Conservation (phyloP, 2,329 filamentous ascomycete species). For the Trematosphaeria pertusa region DNA sequence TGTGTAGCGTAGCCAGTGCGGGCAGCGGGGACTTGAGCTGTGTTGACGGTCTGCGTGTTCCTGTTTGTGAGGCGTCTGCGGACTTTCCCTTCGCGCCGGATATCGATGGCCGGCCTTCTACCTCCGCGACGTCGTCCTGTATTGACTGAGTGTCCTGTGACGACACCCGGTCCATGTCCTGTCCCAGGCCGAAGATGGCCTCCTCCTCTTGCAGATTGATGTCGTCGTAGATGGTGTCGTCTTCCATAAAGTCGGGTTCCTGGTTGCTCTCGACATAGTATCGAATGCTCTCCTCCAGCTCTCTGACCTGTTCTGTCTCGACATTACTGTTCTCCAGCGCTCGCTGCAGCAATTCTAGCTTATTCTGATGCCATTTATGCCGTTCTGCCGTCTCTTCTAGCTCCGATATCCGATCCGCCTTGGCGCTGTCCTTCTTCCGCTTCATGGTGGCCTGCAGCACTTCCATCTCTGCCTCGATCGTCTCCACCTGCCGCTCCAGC, state of each 20-base stretch:
- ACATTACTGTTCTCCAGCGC: conserved; percentile 92
- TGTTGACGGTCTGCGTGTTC: conserved; percentile 76
- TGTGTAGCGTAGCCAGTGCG: conserved; percentile 88
- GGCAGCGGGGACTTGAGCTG: conserved; percentile 94
- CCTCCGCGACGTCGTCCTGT: conserved; percentile 80
- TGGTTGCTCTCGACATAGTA: conserved; percentile 94
- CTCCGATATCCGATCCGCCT: conserved; percentile 86
- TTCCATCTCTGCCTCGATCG: conserved; percentile 88
- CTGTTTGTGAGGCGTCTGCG: conserved; percentile 64
- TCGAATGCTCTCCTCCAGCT: conserved; percentile 88
- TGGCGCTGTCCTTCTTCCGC: conserved; percentile 87
- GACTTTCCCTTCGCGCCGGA: conserved; percentile 63
- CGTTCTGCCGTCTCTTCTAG: conserved; percentile 85
- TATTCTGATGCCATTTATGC: conserved; percentile 95
- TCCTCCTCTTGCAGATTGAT: conserved; percentile 92
- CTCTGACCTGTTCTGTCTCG: conserved; percentile 84
- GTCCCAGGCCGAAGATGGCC: conserved; percentile 79
- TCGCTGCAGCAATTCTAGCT: conserved; percentile 87
- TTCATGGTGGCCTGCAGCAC: conserved; percentile 86
- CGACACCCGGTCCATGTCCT: conserved; percentile 86
- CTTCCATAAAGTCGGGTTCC: conserved; percentile 89
- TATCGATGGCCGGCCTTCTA: conserved; percentile 57
- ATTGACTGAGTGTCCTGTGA: conserved; percentile 94
- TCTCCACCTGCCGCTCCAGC: conserved; percentile 91
- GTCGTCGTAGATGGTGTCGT: conserved; percentile 95